These are phyloP conservation scores for Cercospora canescens DNA, from an alignment of 2,329 filamentous ascomycete genomes.

Conservation along the genomic window DNA sequence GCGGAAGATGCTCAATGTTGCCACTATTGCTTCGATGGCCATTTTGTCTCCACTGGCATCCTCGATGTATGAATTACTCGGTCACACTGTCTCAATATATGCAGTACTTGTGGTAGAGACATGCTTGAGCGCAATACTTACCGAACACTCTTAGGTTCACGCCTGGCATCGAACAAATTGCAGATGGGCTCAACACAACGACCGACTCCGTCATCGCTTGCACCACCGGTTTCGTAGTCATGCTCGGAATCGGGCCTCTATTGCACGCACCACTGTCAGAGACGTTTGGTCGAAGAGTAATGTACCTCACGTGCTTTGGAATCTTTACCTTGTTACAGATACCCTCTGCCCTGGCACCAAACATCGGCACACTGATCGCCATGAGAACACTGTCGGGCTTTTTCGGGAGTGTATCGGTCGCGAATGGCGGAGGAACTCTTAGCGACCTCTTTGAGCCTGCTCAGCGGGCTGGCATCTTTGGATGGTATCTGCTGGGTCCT, in stretches of 20 bases:
- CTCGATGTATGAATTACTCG: conserved; percentile 39
- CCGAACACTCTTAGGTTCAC: conserved; percentile 40
- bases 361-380: conserved; percentile 46
- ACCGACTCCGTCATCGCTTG: conserved; percentile 48
- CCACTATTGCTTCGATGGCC: conserved; percentile 53
- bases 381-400: conserved; percentile 50
- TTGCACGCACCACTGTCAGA: conserved; percentile 48
- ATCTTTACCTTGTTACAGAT: conserved; percentile 50
- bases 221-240: conserved; percentile 53
- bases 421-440: conserved; percentile 55
- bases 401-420: conserved; percentile 52
- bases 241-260: conserved; percentile 50
- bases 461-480: conserved; percentile 48
- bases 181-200: conserved; percentile 45
- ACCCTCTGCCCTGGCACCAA: conserved; percentile 49
- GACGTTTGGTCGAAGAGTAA: conserved; percentile 47
- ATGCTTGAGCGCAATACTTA: background rate
- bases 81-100: background rate
- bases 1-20: conserved; percentile 52
- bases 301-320: conserved; percentile 49
- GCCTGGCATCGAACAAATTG: conserved; percentile 52
- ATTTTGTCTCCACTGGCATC: conserved; percentile 50
- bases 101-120: background rate
- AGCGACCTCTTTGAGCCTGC: conserved; percentile 52
- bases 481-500: conserved; percentile 48